Base-by-base conservation (phyloP, 192 early-diverging fungal species). In the Anaeromyces robustus region DNA sequence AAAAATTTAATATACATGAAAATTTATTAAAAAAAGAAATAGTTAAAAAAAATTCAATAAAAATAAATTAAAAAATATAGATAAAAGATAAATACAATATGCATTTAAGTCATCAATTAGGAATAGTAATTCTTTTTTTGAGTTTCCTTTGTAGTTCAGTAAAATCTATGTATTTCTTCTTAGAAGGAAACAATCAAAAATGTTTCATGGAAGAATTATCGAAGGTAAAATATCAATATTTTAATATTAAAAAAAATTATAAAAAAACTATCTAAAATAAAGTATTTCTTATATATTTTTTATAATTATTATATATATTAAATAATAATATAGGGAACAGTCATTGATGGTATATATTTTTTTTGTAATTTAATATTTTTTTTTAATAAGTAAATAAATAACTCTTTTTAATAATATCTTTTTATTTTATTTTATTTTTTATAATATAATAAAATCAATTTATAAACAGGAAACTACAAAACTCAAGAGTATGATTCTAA, bases 141-240 rank as follows among this genome's bases (percentile, higher is more conserved):
- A n/a, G 52, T 68, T 68, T 68, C 52, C 52, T 68, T 68, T 68
- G 52, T 68, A 68, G 26, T 68, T 68, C 52, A 68, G 52, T 68
- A n/a, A 68, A 68, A 22, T 68, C 52, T n/a, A 68, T 98, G 80
- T 94, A 98, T 85, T 97, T 98, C 83, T 98, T 96, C 82, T 90
- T 97, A 26, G 95, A 95, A 80, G 94, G 94, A 77, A 86, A 85
- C 77, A 94, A 96, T 81, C 90, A 92, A 84, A 91, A 94, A 83
- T 98, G 97, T 87, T 98, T 98, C 81, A 87, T 95, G 18, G 97
- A 98, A 84, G 96, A 98, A 81, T 87, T 98, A 30, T 95, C 97
- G 28, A 92, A 90, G 82, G 94, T 95, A 81, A 95, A 22, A 7
- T 34, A n/a, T n/a, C n/a, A n/a, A n/a, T n/a, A n/a, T n/a, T n/a